Evolutionary conservation across 2,329 filamentous ascomycete species (phyloP).

Genomic region (Grosmannia clavigera): DNA sequence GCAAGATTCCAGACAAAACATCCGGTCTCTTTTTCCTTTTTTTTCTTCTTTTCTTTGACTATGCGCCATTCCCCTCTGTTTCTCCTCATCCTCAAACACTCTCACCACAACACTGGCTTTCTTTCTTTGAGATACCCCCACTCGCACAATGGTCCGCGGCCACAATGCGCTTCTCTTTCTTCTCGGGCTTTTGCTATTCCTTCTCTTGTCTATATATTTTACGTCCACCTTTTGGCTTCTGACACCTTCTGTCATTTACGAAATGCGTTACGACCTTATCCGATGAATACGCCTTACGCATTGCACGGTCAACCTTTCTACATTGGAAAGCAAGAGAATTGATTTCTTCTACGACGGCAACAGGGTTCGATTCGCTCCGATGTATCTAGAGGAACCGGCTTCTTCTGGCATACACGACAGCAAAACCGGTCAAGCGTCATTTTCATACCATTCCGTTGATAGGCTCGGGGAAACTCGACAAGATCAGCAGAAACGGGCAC

Average conservation of each 20-base stretch:
- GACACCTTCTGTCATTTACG: neutral
- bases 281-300: conserved; percentile 6
- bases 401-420: neutral
- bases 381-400: conserved; percentile 1
- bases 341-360: conserved; percentile 1
- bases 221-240: conserved; percentile 9
- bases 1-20: conserved; percentile 7
- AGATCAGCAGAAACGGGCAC: neutral
- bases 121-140: conserved; percentile 13
- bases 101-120: conserved; percentile 11
- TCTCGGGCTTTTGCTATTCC: conserved; percentile 9
- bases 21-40: conserved; percentile 17
- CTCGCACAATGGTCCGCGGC: conserved; percentile 2
- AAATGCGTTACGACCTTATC: conserved; percentile 11
- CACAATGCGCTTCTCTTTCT: conserved; percentile 5
- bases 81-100: conserved; percentile 16
- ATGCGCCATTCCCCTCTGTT: conserved; percentile 15
- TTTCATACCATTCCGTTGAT: neutral
- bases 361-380: neutral
- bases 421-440: neutral
- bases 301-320: neutral
- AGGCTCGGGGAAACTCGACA: neutral
- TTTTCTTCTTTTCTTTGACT: conserved; percentile 10
- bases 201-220: conserved; percentile 16
- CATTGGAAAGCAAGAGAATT: conserved; percentile 38